phyloP scores from a whole-genome alignment of 495 filamentous ascomycete genomes.

The Hyaloscypha hepaticicola region DNA sequence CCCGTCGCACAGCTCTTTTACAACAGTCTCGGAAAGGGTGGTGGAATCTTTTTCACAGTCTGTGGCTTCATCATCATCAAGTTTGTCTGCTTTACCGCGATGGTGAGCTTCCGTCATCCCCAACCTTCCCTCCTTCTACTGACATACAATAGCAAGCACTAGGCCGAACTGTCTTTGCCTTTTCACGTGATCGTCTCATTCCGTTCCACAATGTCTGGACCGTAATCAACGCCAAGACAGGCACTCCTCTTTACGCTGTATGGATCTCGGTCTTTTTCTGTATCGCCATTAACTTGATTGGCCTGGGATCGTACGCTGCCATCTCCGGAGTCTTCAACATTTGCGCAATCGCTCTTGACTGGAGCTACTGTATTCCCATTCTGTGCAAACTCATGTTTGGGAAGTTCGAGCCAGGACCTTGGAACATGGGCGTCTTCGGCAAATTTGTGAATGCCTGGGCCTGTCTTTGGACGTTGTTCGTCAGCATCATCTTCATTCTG shows the following conservation, averaged over 20 bases:
- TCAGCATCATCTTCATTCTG: conserved; percentile 59
- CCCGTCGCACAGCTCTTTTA: conserved; percentile 67
- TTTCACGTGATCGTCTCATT: conserved; percentile 58
- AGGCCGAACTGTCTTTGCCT: conserved; percentile 62
- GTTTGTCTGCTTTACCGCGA: conserved; percentile 60
- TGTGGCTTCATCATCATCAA: conserved; percentile 57
- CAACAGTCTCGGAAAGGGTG: conserved; percentile 55
- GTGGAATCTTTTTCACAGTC: conserved; percentile 61
- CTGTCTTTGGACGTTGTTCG: conserved; percentile 59
- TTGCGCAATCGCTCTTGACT: conserved; percentile 62
- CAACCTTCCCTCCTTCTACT: neutral
- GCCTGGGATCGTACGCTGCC: conserved; percentile 59
- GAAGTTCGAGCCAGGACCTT: conserved; percentile 58
- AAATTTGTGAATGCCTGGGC: conserved; percentile 51
- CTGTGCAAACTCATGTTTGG: conserved; percentile 58
- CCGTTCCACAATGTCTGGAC: conserved; percentile 56
- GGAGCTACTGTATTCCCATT: conserved; percentile 61
- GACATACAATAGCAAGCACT: conserved; percentile 45
- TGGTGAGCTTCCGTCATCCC: conserved; percentile 26
- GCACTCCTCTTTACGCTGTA: conserved; percentile 59
- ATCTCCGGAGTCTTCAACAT: conserved; percentile 64
- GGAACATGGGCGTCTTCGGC: conserved; percentile 53
- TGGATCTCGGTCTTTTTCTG: conserved; percentile 58
- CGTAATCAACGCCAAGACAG: conserved; percentile 51
- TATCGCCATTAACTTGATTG: conserved; percentile 62